phyloP scores from a whole-genome alignment of 2,329 filamentous ascomycete species.

The Periconia macrospinosa region DNA sequence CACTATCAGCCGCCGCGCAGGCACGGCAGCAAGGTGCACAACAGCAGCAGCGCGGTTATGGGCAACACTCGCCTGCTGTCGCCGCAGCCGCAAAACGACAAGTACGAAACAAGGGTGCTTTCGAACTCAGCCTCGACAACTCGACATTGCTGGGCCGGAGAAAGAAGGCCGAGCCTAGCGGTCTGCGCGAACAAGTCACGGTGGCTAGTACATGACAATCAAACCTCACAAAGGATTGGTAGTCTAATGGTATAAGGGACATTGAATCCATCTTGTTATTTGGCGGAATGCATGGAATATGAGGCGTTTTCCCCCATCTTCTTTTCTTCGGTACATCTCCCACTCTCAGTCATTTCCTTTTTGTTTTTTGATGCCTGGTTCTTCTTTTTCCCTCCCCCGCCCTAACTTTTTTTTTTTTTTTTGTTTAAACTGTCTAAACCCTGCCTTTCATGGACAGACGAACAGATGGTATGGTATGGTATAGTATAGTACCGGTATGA shows the following conservation, averaged over 20 bases:
- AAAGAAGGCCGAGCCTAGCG: conserved; percentile 53
- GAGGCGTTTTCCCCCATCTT: neutral
- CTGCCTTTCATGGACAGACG: too few relatives aligned
- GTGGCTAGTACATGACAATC: conserved; percentile 38
- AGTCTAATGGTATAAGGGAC: neutral
- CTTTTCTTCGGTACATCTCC: neutral
- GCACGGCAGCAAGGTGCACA: conserved; percentile 56
- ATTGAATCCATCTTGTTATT: neutral
- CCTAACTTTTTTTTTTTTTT: neutral
- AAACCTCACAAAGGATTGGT: conserved; percentile 33
- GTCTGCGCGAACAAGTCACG: conserved; percentile 48
- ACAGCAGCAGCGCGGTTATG: conserved; percentile 70
- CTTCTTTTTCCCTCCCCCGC: neutral
- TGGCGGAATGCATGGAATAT: neutral
- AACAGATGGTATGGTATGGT: too few relatives aligned
- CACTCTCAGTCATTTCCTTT: neutral
- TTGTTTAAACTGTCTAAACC: too few relatives aligned
- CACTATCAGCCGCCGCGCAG: conserved; percentile 68
- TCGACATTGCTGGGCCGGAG: conserved; percentile 82
- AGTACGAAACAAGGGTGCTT: conserved; percentile 77
- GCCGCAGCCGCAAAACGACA: conserved; percentile 82
- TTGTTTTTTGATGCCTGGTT: neutral
- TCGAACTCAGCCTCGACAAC: conserved; percentile 89
- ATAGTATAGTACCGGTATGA: too few relatives aligned
- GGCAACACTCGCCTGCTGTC: conserved; percentile 83